These are phyloP conservation scores for Ceratobasidium sp. DNA, from an alignment of 1,284 basidiomycete species.

Conservation along the genomic window DNA sequence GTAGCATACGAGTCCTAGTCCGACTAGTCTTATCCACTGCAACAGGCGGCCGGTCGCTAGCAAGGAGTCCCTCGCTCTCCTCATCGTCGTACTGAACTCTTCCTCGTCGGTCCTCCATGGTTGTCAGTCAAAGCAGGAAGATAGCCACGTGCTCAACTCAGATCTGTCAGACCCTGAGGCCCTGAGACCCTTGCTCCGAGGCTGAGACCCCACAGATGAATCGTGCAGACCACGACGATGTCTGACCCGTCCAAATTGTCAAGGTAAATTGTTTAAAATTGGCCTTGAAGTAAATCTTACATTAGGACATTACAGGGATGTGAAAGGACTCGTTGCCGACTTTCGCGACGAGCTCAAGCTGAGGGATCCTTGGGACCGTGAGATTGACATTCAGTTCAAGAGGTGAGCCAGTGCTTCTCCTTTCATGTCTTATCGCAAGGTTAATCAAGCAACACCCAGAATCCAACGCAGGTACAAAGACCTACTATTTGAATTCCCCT, in stretches of 20 bases:
- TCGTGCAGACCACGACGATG: slow-evolving; percentile 30
- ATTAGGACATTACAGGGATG: slow-evolving; percentile 46
- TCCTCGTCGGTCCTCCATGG: slow-evolving; percentile 23
- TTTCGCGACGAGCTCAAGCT: slow-evolving; percentile 65
- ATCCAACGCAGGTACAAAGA: slow-evolving; percentile 79
- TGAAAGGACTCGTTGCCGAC: slow-evolving; percentile 51
- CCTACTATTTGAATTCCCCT: slow-evolving; percentile 78
- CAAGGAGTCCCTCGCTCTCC: slow-evolving; percentile 9
- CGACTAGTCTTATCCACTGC: background rate
- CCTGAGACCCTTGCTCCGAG: slow-evolving; percentile 16
- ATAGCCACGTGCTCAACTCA: background rate
- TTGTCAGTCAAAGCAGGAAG: too few relatives aligned
- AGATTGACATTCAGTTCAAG: slow-evolving; percentile 74
- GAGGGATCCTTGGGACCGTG: slow-evolving; percentile 81
- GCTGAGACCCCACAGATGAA: slow-evolving; percentile 13
- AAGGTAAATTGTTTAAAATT: background rate
- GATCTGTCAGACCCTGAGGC: background rate
- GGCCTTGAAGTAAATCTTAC: background rate
- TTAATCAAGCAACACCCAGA: slow-evolving; percentile 57
- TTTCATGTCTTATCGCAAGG: slow-evolving; percentile 39
- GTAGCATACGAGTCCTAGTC: slow-evolving; percentile 27
- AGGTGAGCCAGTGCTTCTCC: background rate
- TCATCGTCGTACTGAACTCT: slow-evolving; percentile 33
- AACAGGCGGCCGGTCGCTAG: background rate
- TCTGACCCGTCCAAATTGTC: slow-evolving; percentile 32